These are phyloP conservation scores for Entophlyctis luteolus DNA, from an alignment of 192 early-diverging fungal species.

Conservation along the genomic window DNA sequence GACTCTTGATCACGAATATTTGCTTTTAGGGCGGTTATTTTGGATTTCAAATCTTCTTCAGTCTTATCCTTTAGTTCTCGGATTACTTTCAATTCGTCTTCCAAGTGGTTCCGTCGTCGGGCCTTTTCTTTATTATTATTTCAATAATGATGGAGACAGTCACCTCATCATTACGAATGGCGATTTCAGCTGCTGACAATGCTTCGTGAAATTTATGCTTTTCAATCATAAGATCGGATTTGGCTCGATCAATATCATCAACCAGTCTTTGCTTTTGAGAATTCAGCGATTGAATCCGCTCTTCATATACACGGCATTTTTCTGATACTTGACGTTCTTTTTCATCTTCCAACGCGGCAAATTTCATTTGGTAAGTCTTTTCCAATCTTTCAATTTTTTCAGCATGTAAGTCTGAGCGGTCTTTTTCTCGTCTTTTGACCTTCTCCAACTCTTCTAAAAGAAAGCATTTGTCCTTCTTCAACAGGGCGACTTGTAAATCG, in stretches of 20 bases:
- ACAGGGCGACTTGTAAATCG: constrained; percentile 37
- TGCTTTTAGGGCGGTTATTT: constrained; percentile 8
- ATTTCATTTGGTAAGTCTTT: not conserved
- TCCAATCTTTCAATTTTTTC: constrained; percentile 10
- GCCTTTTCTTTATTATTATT: constrained; percentile 19
- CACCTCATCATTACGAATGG: constrained; percentile 21
- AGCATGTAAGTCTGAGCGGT: not conserved
- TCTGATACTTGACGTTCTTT: constrained; percentile 13
- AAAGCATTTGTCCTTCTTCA: constrained; percentile 40
- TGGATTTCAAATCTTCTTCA: constrained; percentile 23
- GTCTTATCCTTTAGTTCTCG: constrained; percentile 27
- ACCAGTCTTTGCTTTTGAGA: not conserved
- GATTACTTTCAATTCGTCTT: constrained; percentile 22
- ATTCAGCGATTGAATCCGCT: constrained; percentile 2
- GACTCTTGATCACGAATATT: constrained; percentile 34
- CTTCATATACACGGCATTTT: constrained; percentile 1
- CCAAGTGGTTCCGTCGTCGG: constrained; percentile 32
- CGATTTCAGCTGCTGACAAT: constrained; percentile 9
- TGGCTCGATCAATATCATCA: constrained; percentile 12
- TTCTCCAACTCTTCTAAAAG: constrained; percentile 47
- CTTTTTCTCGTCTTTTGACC: constrained; percentile 34
- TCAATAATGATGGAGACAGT: not conserved
- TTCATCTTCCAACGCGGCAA: constrained; percentile 5
- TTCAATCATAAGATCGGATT: constrained; percentile 19
- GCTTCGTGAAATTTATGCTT: constrained; percentile 19